Conservation (phyloP, 768 basidiomycete species). For the Suillus cothurnatus region DNA sequence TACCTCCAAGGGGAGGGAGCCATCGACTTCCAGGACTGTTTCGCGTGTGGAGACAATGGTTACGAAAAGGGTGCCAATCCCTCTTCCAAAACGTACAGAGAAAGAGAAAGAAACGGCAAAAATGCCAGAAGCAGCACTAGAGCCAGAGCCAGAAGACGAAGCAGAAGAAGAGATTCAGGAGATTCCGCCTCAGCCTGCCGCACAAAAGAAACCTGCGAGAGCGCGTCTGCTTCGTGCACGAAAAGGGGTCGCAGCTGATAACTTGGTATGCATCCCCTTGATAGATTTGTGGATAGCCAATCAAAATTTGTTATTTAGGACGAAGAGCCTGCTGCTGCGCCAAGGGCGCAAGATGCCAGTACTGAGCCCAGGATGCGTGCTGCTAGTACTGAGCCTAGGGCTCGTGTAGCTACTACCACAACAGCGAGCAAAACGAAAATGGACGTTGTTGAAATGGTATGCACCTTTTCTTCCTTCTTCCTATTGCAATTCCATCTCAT, state of each 20-base stretch:
- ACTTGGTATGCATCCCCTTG: neutral
- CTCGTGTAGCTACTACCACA: neutral
- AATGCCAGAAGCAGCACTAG: neutral
- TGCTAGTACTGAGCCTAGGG: conserved; percentile 3
- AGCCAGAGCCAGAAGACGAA: neutral
- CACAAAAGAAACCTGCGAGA: neutral
- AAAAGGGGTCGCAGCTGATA: neutral
- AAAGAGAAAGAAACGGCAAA: conserved; percentile 11
- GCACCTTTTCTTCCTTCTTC: neutral
- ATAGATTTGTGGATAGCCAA: neutral
- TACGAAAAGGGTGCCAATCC: conserved; percentile 11
- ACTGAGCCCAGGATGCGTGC: neutral
- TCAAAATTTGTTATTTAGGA: neutral
- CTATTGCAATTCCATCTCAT: neutral
- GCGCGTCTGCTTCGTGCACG: neutral
- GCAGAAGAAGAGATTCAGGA: neutral
- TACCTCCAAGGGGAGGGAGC: neutral
- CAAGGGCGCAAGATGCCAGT: neutral
- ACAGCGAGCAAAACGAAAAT: conserved; percentile 1
- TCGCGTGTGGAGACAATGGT: neutral
- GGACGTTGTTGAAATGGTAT: neutral
- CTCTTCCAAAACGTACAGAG: conserved; percentile 2
- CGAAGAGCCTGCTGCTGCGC: conserved; percentile 8
- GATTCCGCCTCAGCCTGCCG: neutral
- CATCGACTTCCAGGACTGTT: neutral